A percentile compares a stretch with the other conserved stretches of the same genome.
These are phyloP conservation scores for Trichoderma sp. DNA, from an alignment of 2,329 filamentous ascomycete genomes.

Conservation along the genomic window DNA sequence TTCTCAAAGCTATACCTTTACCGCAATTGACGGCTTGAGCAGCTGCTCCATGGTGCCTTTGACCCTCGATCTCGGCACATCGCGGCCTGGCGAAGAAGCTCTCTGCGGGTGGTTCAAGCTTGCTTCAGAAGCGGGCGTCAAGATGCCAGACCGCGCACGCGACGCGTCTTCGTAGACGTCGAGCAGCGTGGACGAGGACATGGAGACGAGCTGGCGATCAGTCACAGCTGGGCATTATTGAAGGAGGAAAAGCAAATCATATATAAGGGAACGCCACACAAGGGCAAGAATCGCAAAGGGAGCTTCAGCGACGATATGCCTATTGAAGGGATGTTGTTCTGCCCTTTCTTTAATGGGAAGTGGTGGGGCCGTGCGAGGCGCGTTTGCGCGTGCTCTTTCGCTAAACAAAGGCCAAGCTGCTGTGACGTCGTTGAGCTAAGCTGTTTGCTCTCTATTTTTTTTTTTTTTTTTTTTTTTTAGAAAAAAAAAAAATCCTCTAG, in stretches of 20 bases:
- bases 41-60: slow-evolving; percentile 54
- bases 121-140: slow-evolving; percentile 47
- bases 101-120: slow-evolving; percentile 45
- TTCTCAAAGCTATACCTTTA: slow-evolving; percentile 49
- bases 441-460: background rate
- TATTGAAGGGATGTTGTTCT: slow-evolving; percentile 25
- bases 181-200: slow-evolving; percentile 42
- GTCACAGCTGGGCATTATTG: slow-evolving; percentile 32
- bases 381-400: slow-evolving; percentile 20
- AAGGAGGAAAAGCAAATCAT: background rate
- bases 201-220: slow-evolving; percentile 33
- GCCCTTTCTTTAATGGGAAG: slow-evolving; percentile 17
- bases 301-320: background rate
- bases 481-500: too few species aligned
- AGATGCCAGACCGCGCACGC: slow-evolving; percentile 50
- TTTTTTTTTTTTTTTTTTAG: background rate
- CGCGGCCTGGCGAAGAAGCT: slow-evolving; percentile 36
- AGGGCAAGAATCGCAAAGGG: background rate
- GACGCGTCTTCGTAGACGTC: slow-evolving; percentile 51
- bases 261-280: slow-evolving; percentile 5
- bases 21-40: slow-evolving; percentile 54
- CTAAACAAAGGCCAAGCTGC: background rate
- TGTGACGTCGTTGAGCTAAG: slow-evolving; percentile 20
- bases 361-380: slow-evolving; percentile 15
- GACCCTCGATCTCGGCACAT: slow-evolving; percentile 45